These are phyloP conservation scores for Ophiocytium majus DNA, from an alignment of 352 stramenopile genomes.

Conservation along the genomic window DNA sequence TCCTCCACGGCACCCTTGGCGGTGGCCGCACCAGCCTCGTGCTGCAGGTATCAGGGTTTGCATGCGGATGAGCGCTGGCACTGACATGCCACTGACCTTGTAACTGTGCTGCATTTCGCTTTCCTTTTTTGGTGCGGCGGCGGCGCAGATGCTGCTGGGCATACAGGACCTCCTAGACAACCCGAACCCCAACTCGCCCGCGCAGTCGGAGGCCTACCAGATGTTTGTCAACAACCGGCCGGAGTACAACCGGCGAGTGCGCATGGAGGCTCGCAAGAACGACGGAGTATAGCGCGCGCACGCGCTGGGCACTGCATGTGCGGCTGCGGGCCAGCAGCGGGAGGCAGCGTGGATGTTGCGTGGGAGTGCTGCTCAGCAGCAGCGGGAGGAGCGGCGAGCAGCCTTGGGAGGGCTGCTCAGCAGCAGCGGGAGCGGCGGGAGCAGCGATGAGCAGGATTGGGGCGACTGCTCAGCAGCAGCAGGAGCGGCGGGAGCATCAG, in stretches of 20 bases:
- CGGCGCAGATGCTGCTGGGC: slow-evolving; percentile 96
- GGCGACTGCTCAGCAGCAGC: not conserved
- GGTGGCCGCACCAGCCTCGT: too few relatives aligned
- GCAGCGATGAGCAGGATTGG: not conserved
- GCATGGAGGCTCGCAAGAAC: slow-evolving; percentile 62
- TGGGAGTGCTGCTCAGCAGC: not conserved
- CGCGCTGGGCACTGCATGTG: not conserved
- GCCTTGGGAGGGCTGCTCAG: not conserved
- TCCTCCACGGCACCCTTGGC: too few relatives aligned
- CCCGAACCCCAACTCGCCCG: slow-evolving; percentile 83
- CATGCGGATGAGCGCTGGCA: too few relatives aligned
- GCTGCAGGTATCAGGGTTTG: too few relatives aligned
- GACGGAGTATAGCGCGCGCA: not conserved
- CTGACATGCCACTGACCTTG: too few relatives aligned
- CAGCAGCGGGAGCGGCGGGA: not conserved
- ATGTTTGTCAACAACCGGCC: slow-evolving; percentile 65
- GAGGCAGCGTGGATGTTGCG: not conserved
- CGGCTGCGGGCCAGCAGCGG: not conserved
- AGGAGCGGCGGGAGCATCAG: too few relatives aligned
- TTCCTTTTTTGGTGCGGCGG: too few relatives aligned
- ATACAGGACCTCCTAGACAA: slow-evolving; percentile 94
- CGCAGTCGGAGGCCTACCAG: slow-evolving; percentile 80
- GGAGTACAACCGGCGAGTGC: slow-evolving; percentile 69
- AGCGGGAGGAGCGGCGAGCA: not conserved
- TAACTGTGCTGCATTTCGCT: too few relatives aligned